Evolutionary conservation across 2,329 filamentous ascomycete species (phyloP).

Genomic region (Aspergillus chevalieri): DNA sequence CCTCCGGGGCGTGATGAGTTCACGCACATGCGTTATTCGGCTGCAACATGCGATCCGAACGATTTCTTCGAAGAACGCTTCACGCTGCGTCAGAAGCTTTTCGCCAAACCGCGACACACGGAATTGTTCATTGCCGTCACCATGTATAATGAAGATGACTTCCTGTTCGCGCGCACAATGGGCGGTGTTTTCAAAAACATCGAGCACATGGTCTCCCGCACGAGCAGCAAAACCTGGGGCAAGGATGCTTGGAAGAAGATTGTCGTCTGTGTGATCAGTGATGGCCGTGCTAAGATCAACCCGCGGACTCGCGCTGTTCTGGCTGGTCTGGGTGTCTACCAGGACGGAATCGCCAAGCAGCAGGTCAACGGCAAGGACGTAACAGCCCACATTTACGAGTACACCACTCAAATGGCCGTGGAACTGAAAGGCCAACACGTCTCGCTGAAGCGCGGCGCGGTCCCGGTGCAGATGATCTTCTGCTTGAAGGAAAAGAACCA

Average conservation of each 20-base stretch:
- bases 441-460: conserved; percentile 70
- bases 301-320: conserved; percentile 80
- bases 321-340: conserved; percentile 91
- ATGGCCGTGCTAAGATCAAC: conserved; percentile 96
- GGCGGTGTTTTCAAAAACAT: conserved; percentile 98
- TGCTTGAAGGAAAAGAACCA: conserved; percentile 99
- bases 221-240: conserved; percentile 94
- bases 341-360: conserved; percentile 97
- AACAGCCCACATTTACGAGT: conserved; percentile 93
- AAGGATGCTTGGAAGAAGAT: conserved; percentile 99
- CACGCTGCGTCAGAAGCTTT: conserved; percentile 82
- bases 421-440: conserved; percentile 88
- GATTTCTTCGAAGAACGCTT: conserved; percentile 87
- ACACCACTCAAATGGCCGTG: conserved; percentile 57
- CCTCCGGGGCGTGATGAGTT: conserved; percentile 74
- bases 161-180: conserved; percentile 92
- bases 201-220: conserved; percentile 92
- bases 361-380: conserved; percentile 95
- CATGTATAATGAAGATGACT: conserved; percentile 99
- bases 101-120: conserved; percentile 85
- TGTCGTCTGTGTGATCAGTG: conserved; percentile 93
- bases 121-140: conserved; percentile 95
- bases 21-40: conserved; percentile 78
- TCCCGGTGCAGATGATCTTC: conserved; percentile 94
- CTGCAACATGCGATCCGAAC: conserved; percentile 85